Percentiles rank a stretch among this genome's conserved stretches.
Conservation (phyloP, 2,329 filamentous ascomycete species). For the Phaeoacremonium minimum region DNA sequence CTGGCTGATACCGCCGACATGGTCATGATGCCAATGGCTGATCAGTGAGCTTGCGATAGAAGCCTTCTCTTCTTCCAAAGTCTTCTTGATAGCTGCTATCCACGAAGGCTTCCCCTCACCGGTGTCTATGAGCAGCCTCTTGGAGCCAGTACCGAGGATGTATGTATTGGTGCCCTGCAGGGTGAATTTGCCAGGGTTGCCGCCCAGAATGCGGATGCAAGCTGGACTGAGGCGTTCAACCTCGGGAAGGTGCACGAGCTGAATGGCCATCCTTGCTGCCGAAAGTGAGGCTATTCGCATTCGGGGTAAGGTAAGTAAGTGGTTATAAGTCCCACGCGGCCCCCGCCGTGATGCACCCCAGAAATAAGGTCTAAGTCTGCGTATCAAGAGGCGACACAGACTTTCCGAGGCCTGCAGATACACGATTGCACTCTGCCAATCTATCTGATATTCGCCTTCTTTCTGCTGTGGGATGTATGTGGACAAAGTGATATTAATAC, state of each 20-base stretch:
- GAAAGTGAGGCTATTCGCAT: too few species aligned
- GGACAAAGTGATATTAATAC: too few species aligned
- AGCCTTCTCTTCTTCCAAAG: slow-evolving; percentile 64
- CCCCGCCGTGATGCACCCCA: too few species aligned
- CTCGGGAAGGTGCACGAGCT: slow-evolving; percentile 62
- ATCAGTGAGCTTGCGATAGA: slow-evolving; percentile 67
- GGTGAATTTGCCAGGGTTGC: slow-evolving; percentile 81
- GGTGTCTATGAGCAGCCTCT: slow-evolving; percentile 82
- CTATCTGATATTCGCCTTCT: too few species aligned
- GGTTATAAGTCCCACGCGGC: too few species aligned
- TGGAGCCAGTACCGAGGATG: slow-evolving; percentile 70
- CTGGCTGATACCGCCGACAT: slow-evolving; percentile 71
- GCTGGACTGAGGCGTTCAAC: slow-evolving; percentile 73
- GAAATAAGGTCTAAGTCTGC: too few species aligned
- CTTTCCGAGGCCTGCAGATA: too few species aligned
- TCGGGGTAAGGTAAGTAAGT: too few species aligned
- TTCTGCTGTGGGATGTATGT: too few species aligned
- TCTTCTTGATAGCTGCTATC: slow-evolving; percentile 59
- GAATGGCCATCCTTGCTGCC: slow-evolving; percentile 48
- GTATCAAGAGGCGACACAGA: too few species aligned
- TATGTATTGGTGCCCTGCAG: slow-evolving; percentile 91
- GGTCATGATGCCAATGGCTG: slow-evolving; percentile 91
- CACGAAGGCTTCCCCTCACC: slow-evolving; percentile 77
- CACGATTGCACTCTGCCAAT: too few species aligned
- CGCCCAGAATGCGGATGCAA: slow-evolving; percentile 80